Conservation (phyloP, 2,329 filamentous ascomycete species). For the Fusarium duplospermum region DNA sequence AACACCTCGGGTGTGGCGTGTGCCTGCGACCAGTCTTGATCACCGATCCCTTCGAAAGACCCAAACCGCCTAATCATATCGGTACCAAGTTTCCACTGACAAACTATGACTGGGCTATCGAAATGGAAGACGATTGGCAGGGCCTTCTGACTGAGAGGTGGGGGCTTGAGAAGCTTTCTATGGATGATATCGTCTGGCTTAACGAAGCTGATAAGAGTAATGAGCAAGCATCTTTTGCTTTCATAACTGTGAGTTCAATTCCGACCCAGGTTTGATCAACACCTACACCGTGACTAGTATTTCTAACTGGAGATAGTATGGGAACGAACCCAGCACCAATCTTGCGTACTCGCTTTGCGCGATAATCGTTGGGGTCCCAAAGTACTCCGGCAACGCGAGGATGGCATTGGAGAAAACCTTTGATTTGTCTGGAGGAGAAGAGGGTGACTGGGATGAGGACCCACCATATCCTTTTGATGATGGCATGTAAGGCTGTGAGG, state of each 20-base stretch:
- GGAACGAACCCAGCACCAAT: neutral
- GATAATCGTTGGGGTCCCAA: conserved; percentile 3
- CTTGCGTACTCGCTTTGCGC: conserved; percentile 1
- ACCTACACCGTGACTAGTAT: neutral
- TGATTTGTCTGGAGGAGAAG: neutral
- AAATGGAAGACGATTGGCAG: neutral
- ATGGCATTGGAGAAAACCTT: neutral
- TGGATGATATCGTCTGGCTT: neutral
- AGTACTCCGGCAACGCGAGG: neutral
- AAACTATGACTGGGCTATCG: neutral
- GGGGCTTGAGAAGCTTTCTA: neutral
- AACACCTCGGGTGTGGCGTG: neutral
- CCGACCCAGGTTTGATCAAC: neutral
- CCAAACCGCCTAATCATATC: neutral
- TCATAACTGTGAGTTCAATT: neutral
- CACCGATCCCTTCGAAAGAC: neutral
- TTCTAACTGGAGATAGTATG: neutral
- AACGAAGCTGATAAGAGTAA: neutral
- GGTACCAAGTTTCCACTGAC: neutral
- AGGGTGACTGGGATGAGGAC: neutral
- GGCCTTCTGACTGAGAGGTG: neutral
- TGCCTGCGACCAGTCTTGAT: neutral
- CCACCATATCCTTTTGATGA: neutral
- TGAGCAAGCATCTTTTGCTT: neutral
- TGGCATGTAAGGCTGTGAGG: neutral